These are phyloP conservation scores for Microascus cirrosus DNA, from an alignment of 2,329 filamentous ascomycete species.

Conservation along the genomic window DNA sequence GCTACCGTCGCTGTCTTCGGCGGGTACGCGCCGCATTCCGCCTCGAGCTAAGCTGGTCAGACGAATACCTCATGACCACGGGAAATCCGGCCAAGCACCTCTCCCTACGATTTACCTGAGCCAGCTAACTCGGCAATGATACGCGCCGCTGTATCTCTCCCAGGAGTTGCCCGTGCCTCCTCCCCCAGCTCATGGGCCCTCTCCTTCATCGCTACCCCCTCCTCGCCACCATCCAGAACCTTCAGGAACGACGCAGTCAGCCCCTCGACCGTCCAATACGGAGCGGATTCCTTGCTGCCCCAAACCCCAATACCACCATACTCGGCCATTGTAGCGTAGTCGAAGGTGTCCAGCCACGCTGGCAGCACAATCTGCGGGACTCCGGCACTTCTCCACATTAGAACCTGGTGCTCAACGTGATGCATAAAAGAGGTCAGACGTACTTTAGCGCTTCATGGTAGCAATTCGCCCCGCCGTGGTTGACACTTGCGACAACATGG, in stretches of 20 bases:
- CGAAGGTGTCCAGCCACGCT: conserved; percentile 32
- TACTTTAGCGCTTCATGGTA: conserved; percentile 32
- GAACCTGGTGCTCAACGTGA: neutral
- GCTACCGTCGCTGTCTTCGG: too few relatives aligned
- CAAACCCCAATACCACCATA: conserved; percentile 28
- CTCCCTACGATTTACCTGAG: neutral
- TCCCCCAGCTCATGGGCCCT: conserved; percentile 11
- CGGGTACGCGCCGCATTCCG: too few relatives aligned
- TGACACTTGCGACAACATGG: conserved; percentile 19
- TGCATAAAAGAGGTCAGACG: conserved; percentile 8
- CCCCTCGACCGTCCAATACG: conserved; percentile 15
- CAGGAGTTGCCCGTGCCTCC: conserved; percentile 1
- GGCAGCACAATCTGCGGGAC: conserved; percentile 34
- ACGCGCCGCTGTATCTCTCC: conserved; percentile 7
- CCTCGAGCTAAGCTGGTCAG: too few relatives aligned
- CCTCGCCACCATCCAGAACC: conserved; percentile 8
- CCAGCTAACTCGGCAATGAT: neutral
- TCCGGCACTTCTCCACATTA: conserved; percentile 19
- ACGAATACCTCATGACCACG: too few relatives aligned
- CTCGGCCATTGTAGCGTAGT: conserved; percentile 29
- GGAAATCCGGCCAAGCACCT: too few relatives aligned
- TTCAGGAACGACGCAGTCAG: conserved; percentile 15
- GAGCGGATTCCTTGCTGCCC: conserved; percentile 21
- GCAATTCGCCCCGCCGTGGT: conserved; percentile 27
- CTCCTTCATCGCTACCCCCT: conserved; percentile 6